Percentiles rank a stretch among this genome's conserved stretches.
Conservation (phyloP, 73 alveolate genomes). For the Loxodes magnus region DNA sequence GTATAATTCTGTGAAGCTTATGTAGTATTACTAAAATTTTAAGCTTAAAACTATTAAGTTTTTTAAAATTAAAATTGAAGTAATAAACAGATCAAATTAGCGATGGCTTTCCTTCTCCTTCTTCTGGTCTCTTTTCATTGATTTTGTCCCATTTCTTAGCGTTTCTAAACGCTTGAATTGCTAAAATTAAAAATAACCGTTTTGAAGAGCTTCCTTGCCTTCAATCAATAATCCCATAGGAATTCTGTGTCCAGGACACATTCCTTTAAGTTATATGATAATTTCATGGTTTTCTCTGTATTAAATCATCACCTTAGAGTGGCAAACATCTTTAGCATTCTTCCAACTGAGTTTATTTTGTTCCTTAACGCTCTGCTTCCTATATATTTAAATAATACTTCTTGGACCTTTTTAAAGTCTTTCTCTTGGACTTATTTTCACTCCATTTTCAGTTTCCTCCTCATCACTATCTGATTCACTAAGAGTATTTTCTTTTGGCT, state of each 20-base stretch:
- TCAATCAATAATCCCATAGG: conserved; percentile 68
- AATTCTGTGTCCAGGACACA: conserved; percentile 71
- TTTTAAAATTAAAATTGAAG: no score
- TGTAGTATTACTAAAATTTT: no score
- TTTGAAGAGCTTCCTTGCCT: conserved; percentile 69
- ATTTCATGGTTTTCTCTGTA: conserved; percentile 75
- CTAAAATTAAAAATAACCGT: no score
- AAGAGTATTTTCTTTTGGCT: conserved; percentile 23
- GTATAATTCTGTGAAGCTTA: no score
- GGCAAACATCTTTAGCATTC: conserved; percentile 48
- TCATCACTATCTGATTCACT: conserved; percentile 23
- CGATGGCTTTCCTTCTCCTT: no score
- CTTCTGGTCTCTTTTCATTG: conserved; percentile 65
- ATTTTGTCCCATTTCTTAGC: conserved; percentile 39
- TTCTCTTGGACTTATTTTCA: conserved; percentile 15
- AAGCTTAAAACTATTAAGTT: no score
- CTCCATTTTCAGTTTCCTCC: conserved; percentile 18
- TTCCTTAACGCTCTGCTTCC: conserved; percentile 5
- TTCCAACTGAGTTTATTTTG: conserved; percentile 24
- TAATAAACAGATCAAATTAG: no score
- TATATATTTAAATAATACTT: neutral
- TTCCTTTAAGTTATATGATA: conserved; percentile 65
- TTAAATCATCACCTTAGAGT: no score
- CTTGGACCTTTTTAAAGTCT: neutral
- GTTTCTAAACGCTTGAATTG: conserved; percentile 31